Evolutionary conservation across 345 rosid genomes (phyloP).

Genomic region (Lepidium sativum): DNA sequence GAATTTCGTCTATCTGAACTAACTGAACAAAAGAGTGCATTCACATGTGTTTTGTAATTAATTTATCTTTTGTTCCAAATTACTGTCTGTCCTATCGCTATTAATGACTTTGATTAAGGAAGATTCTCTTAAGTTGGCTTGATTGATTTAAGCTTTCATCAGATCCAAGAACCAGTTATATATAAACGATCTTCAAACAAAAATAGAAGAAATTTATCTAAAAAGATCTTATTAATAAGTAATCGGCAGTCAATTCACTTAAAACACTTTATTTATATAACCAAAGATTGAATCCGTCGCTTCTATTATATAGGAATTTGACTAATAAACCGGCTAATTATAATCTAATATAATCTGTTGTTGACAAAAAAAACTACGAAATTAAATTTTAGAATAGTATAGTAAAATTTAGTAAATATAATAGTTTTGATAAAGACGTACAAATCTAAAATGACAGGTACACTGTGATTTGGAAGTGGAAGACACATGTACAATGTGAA

Average conservation of each 20-base stretch:
- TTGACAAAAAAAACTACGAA: no score
- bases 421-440: background rate
- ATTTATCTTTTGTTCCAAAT: background rate
- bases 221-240: background rate
- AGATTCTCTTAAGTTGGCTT: constrained; percentile 8
- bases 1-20: background rate
- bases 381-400: no score
- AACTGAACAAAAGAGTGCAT: background rate
- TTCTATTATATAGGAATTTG: no score
- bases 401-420: background rate
- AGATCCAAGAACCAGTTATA: constrained; percentile 20
- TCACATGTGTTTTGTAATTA: constrained; percentile 17
- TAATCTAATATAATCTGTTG: no score
- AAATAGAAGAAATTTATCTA: background rate
- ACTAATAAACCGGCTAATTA: no score
- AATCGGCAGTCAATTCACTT: no score
- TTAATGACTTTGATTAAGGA: constrained; percentile 17
- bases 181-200: constrained; percentile 1
- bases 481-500: no score
- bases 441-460: constrained; percentile 16
- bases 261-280: no score
- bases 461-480: constrained; percentile 19
- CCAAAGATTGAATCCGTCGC: no score
- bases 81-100: background rate
- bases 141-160: constrained; percentile 10